Percentiles rank a stretch among this genome's conserved stretches.
phyloP scores from a whole-genome alignment of 1,139 yeast genomes.

The Trichomonascaceae sp. region DNA sequence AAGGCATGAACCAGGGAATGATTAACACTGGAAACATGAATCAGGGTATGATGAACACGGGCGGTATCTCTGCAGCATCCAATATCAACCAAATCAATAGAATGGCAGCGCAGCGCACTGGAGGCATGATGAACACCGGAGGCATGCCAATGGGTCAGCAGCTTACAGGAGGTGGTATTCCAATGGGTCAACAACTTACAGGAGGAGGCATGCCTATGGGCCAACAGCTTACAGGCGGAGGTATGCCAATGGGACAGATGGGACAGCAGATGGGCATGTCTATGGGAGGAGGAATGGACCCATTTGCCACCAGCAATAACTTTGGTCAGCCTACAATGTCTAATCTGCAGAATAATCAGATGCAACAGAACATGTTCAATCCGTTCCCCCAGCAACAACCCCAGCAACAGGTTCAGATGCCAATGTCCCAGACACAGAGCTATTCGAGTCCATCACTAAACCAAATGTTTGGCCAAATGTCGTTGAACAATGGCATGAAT shows the following conservation, averaged over 20 bases:
- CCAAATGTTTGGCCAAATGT: constrained; percentile 5
- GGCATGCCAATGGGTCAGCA: neutral
- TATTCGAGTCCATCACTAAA: neutral
- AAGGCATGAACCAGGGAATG: constrained; percentile 1
- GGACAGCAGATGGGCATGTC: constrained; percentile 3
- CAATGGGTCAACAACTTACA: constrained; percentile 6
- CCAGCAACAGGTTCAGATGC: constrained; percentile 1
- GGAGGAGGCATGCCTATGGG: constrained; percentile 5
- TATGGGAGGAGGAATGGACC: too few species aligned
- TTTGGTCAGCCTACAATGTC: constrained; percentile 6
- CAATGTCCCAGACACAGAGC: neutral
- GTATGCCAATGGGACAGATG: constrained; percentile 10
- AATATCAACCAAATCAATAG: too few species aligned
- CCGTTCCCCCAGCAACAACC: constrained; percentile 4
- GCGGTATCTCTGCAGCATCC: too few species aligned
- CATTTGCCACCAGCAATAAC: too few species aligned
- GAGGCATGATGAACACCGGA: neutral
- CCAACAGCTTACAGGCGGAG: constrained; percentile 25
- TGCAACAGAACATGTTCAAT: constrained; percentile 7
- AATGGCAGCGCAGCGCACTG: too few species aligned
- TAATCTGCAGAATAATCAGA: constrained; percentile 7
- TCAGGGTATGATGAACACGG: neutral
- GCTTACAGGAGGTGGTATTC: too few species aligned
- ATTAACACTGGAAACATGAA: neutral
- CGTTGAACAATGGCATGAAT: constrained; percentile 1